Evolutionary conservation across 108 stramenopile species (phyloP), one percentile per base, ranked within the genome.

Genomic region (Nitzschia sp.): DNA sequence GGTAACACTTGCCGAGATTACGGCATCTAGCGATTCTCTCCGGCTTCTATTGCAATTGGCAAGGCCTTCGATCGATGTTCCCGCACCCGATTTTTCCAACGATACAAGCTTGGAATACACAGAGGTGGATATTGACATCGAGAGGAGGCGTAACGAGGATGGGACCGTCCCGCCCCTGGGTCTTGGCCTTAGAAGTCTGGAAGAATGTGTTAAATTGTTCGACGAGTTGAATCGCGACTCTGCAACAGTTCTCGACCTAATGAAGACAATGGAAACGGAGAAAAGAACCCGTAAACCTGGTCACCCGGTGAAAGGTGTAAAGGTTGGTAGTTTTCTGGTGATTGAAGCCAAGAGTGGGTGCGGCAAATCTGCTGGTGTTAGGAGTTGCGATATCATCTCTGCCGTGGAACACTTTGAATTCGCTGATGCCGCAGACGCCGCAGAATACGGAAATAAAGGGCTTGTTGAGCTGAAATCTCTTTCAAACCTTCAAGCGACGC

Each of bases 331-430:
- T 5, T 47, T 13, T 18, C 36, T 75, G 2, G 42, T 75, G 15
- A 27, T 21, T 9, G 42, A 9, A 24, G 61, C 53, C 2, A 15
- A 66, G 1, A 23, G 23, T 1, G 8, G 24, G 31, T 66, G 35
- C 19, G 78, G 59, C 19, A 53, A 66, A 18, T 9, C 27, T 45
- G 71, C 71, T 45, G 71, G 68, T 17, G 9, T 77, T n/a, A 25
- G 35, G 25, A 32, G 45, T 21, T 55, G 68, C 2, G 80, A 81
- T 66, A 54, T 81, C 5, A 72, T 81, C 0, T 34, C 46, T 2
- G 54, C 53, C 15, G 38, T 80, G 24, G 58, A 74, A 64, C 24
- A 54, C 23, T 1, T 70, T 9, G 31, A 70, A 31, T 27, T 70
- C 27, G 28, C 31, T 11, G 6, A 56, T 29, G 19, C 46, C 25